Conservation (phyloP, 345 rosid species). For the Rhizophora mangle region DNA sequence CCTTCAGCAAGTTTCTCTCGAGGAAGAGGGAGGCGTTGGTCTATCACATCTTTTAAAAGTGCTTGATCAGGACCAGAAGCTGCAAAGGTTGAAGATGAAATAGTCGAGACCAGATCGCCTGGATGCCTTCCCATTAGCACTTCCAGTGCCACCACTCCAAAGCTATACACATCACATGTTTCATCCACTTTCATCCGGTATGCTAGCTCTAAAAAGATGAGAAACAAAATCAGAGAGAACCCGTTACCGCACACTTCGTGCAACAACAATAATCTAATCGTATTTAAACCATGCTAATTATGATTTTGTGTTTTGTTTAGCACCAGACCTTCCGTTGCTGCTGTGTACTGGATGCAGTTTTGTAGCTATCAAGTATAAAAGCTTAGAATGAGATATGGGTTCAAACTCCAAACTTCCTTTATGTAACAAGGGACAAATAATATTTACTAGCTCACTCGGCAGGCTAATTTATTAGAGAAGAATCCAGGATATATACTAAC, state of each 20-base stretch:
- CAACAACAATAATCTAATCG: neutral
- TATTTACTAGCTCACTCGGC: too few relatives aligned
- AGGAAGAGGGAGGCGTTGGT: conserved; percentile 7
- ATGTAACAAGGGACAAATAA: too few relatives aligned
- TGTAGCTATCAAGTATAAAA: too few relatives aligned
- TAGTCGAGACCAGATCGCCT: conserved; percentile 1
- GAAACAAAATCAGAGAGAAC: neutral
- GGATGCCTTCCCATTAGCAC: conserved; percentile 17
- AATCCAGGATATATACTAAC: neutral
- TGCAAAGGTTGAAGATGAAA: neutral
- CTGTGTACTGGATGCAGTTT: too few relatives aligned
- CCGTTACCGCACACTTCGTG: neutral
- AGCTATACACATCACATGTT: conserved; percentile 14
- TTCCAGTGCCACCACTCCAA: conserved; percentile 13
- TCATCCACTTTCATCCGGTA: conserved; percentile 9
- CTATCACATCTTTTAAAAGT: conserved; percentile 7
- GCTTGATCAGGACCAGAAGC: neutral
- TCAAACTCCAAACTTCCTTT: too few relatives aligned
- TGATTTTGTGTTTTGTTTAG: neutral
- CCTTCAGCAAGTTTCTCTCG: neutral
- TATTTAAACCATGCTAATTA: neutral
- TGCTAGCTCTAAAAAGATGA: conserved; percentile 4
- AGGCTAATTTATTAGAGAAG: too few relatives aligned
- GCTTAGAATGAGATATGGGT: neutral
- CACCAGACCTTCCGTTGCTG: too few relatives aligned